A percentile compares a stretch with the other conserved stretches of the same genome.
phyloP scores from a whole-genome alignment of 2,329 filamentous ascomycete genomes.

The Thermothelomyces thermophilus region DNA sequence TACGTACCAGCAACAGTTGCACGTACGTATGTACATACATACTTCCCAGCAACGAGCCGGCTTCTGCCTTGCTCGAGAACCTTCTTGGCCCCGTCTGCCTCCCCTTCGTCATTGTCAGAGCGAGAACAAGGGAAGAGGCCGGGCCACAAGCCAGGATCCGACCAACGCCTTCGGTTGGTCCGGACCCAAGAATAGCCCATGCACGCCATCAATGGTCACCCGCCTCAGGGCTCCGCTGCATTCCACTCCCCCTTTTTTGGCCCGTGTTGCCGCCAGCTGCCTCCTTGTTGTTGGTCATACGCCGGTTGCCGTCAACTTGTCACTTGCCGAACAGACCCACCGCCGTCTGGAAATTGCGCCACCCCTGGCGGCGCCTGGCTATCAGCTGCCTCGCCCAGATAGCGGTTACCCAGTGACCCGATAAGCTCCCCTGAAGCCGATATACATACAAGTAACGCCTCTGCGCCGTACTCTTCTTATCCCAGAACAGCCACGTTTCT shows the following conservation, averaged over 20 bases:
- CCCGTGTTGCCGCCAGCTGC: background rate
- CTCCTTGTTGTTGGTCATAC: constrained; percentile 7
- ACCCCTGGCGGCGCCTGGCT: constrained; percentile 4
- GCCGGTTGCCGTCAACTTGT: constrained; percentile 12
- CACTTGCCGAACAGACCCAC: constrained; percentile 1
- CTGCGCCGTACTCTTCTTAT: constrained; percentile 2
- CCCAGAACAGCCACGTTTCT: too few relatives aligned
- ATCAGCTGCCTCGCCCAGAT: constrained; percentile 7
- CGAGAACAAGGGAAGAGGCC: too few relatives aligned
- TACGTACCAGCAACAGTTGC: too few relatives aligned
- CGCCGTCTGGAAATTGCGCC: constrained; percentile 2
- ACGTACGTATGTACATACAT: too few relatives aligned
- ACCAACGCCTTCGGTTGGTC: too few relatives aligned
- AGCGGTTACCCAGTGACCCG: constrained; percentile 3
- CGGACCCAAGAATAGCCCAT: constrained; percentile 10
- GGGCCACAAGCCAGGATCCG: too few relatives aligned
- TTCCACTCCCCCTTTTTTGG: constrained; percentile 1
- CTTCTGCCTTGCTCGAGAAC: constrained; percentile 1
- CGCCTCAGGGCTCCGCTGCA: constrained; percentile 3
- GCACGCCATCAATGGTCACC: too few relatives aligned
- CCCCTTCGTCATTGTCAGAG: too few relatives aligned
- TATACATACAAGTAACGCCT: constrained; percentile 14
- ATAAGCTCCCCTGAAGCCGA: constrained; percentile 11
- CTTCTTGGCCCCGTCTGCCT: constrained; percentile 7
- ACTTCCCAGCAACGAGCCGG: too few relatives aligned